phyloP scores from a whole-genome alignment of 805 yeast genomes.

The Deakozyma indianensis region DNA sequence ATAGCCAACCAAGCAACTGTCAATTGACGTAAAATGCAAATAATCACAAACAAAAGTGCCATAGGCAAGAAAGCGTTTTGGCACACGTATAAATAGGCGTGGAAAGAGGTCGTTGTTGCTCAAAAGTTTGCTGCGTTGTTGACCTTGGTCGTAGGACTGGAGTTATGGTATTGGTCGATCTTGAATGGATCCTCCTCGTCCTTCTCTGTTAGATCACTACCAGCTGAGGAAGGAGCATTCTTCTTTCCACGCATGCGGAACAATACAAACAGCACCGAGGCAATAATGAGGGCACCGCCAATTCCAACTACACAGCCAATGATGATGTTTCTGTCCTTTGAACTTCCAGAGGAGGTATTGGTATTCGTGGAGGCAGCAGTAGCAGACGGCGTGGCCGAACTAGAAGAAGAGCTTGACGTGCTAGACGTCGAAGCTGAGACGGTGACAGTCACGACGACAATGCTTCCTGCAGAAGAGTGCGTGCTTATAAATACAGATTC shows the following conservation, averaged over 20 bases:
- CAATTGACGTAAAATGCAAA: no score
- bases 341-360: not conserved
- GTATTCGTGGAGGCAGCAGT: not conserved
- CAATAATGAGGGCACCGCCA: slow-evolving; percentile 40
- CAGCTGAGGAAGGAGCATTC: slow-evolving; percentile 3
- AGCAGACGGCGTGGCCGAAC: not conserved
- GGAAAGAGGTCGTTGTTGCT: no score
- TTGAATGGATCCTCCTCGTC: slow-evolving; percentile 14
- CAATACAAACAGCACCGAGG: slow-evolving; percentile 18
- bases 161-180: slow-evolving; percentile 15
- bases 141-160: slow-evolving; percentile 1
- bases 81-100: no score
- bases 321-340: slow-evolving; percentile 27
- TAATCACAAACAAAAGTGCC: no score
- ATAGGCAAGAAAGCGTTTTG: no score
- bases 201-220: slow-evolving; percentile 6
- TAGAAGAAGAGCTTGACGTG: not conserved
- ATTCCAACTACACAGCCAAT: slow-evolving; percentile 54
- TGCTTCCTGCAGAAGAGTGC: not conserved
- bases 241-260: slow-evolving; percentile 11
- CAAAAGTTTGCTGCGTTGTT: slow-evolving; percentile 15
- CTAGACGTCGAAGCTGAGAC: not conserved
- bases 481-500: not conserved
- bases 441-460: not conserved
- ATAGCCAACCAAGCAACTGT: no score